Evolutionary conservation across 1,284 basidiomycete species (phyloP), one percentile per base, ranked within the genome.

Genomic region (Spongiforma sp.): DNA sequence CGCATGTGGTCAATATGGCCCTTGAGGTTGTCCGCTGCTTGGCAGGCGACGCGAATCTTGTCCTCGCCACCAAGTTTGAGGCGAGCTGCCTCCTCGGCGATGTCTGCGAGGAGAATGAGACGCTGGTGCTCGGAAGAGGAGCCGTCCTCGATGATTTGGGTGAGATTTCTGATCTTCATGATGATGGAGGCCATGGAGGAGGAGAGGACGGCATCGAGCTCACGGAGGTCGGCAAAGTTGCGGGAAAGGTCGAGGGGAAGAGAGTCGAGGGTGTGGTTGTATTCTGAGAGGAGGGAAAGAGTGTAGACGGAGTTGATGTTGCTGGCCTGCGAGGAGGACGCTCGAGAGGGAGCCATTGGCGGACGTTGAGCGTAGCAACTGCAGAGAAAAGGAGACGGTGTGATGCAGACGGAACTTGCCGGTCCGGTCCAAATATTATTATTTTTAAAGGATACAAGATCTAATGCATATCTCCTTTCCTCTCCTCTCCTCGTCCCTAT

Each of bases 21-120:
- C 67, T 89, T 87, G 75, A 97, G 86, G 79, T 88, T 93, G 80
- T 99, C 97, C 61, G 95, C 95, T 14, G 96, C 96, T 70, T 93
- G 93, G 69, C 93, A 95, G 14, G 96, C 96, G 64, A 99, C 96
- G 72, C 96, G 89, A 76, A 99, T 99, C 85, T 99, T 99, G 88
- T 99, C 97, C 78, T 99, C 98, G 53, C 94, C 95, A 46, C 98
- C 98, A 64, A 96, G 88, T 78, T 96, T 96, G 81, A 98, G 94
- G 57, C 93, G 87, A 48, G 87, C 83, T 0, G 96, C 95, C 78
- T 98, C 96, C 66, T 98, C 96, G 14, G 96, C 95, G 72, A 98
- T 95, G 76, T 98, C 94, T 65, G 90, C 87, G 65, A 99, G 87
- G 34, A 96, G 88, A 80, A 90, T 88, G 60, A 99, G 89, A 46